These are phyloP conservation scores for Pleurotus cornucopiae DNA, from an alignment of 768 basidiomycete genomes.

Conservation along the genomic window DNA sequence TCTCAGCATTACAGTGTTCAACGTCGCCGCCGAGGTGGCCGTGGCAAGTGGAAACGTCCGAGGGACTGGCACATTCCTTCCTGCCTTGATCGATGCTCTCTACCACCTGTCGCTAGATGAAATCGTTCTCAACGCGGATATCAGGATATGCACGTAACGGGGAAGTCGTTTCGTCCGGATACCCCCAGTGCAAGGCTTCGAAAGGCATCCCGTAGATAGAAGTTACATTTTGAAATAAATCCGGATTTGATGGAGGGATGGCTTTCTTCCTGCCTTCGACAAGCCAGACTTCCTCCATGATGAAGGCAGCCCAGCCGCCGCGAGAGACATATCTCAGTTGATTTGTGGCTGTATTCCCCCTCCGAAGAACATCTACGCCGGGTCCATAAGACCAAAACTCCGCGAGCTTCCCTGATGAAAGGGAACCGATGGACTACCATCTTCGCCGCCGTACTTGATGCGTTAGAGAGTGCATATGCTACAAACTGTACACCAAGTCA, in stretches of 20 bases:
- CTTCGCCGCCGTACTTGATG: slow-evolving; percentile 60
- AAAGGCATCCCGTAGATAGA: too few species aligned
- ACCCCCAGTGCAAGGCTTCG: too few species aligned
- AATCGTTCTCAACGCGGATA: slow-evolving; percentile 15
- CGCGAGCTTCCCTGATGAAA: slow-evolving; percentile 63
- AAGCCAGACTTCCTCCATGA: slow-evolving; percentile 71
- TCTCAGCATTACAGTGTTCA: slow-evolving; percentile 52
- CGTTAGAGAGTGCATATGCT: slow-evolving; percentile 69
- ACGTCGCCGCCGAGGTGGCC: slow-evolving; percentile 60
- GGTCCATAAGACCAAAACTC: slow-evolving; percentile 67
- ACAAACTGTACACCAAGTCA: slow-evolving; percentile 64
- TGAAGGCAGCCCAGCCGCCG: slow-evolving; percentile 66
- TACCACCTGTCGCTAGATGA: slow-evolving; percentile 30
- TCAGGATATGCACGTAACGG: neutral
- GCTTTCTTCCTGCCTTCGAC: slow-evolving; percentile 47
- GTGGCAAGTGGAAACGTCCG: slow-evolving; percentile 41
- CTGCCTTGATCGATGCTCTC: slow-evolving; percentile 59
- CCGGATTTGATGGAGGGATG: slow-evolving; percentile 55
- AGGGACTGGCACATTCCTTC: slow-evolving; percentile 63
- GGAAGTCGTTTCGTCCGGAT: too few species aligned
- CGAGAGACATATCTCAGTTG: slow-evolving; percentile 54
- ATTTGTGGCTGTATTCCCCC: slow-evolving; percentile 49
- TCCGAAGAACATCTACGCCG: slow-evolving; percentile 51
- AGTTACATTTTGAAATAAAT: slow-evolving; percentile 8
- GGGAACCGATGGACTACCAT: slow-evolving; percentile 69